Percentiles rank a stretch among this genome's conserved stretches.
Evolutionary conservation across 164 flowering plant species (phyloP).

Genomic region (Annona cherimola): DNA sequence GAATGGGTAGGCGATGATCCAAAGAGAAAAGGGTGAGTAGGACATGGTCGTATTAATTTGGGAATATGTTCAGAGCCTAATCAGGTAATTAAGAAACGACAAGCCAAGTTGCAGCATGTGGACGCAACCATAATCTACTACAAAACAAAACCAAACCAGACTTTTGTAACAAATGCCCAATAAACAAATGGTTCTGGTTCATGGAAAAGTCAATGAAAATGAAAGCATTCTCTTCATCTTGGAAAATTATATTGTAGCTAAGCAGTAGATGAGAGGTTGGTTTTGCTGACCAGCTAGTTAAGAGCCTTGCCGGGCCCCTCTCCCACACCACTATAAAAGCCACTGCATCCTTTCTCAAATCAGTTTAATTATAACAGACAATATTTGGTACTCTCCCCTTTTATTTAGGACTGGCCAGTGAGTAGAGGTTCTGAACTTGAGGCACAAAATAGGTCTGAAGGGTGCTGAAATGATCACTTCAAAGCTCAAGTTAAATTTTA

Average conservation of each 20-base stretch:
- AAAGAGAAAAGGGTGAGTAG: not conserved
- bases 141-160: not conserved
- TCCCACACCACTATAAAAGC: too few species aligned
- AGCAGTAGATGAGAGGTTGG: not conserved
- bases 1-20: not conserved
- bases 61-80: not conserved
- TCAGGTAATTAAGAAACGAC: not conserved
- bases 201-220: not conserved
- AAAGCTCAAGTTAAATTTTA: too few species aligned
- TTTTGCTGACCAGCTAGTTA: too few species aligned
- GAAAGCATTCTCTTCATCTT: not conserved
- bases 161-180: not conserved
- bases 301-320: too few species aligned
- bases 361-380: too few species aligned
- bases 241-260: not conserved
- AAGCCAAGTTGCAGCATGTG: not conserved
- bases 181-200: not conserved
- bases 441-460: too few species aligned
- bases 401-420: too few species aligned
- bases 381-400: too few species aligned
- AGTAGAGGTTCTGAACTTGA: too few species aligned
- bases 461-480: too few species aligned
- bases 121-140: not conserved
- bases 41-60: not conserved
- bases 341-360: too few species aligned